Percentiles rank a stretch among this genome's conserved stretches.
Evolutionary conservation across 345 rosid species (phyloP).

Genomic region (Pugionium dolabratum): DNA sequence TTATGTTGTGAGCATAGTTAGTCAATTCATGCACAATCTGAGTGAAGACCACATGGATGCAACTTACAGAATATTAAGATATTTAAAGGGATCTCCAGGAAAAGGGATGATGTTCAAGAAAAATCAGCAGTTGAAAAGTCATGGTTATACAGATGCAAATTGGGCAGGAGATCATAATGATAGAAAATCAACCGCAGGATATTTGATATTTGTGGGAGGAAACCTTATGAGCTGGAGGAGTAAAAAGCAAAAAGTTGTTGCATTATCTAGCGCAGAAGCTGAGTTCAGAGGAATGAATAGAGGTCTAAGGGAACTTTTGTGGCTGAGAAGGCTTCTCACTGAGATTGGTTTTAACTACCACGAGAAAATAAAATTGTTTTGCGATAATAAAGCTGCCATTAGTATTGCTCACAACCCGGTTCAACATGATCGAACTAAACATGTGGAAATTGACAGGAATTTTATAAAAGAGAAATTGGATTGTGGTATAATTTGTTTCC

Average conservation of each 20-base stretch:
- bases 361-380: background rate
- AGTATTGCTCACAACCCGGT: background rate
- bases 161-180: background rate
- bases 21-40: background rate
- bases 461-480: constrained; percentile 14
- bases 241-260: background rate
- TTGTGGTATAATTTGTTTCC: background rate
- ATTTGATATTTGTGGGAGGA: background rate
- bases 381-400: background rate
- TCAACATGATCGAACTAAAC: background rate
- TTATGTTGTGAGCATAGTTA: background rate
- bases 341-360: background rate
- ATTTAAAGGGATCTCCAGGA: background rate
- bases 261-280: background rate
- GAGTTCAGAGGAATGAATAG: background rate
- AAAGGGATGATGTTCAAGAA: background rate
- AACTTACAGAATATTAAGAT: background rate
- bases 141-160: background rate
- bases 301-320: background rate
- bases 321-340: background rate
- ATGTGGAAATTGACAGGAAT: constrained; percentile 10
- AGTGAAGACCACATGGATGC: constrained; percentile 2
- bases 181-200: background rate
- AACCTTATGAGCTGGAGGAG: background rate
- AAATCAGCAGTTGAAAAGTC: background rate